Conservation (phyloP, 495 filamentous ascomycete genomes). For the Penicillium goetzii region DNA sequence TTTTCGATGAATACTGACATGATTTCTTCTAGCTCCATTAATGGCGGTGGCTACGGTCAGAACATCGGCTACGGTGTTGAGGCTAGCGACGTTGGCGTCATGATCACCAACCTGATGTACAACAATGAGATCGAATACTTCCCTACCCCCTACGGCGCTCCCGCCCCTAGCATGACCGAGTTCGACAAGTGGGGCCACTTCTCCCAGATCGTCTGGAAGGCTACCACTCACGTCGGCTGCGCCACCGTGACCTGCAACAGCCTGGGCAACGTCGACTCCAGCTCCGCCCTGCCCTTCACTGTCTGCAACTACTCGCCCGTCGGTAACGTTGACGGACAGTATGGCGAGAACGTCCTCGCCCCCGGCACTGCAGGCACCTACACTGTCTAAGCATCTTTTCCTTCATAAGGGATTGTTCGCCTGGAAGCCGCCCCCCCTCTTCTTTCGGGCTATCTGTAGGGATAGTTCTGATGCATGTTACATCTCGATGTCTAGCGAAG, state of each 20-base stretch:
- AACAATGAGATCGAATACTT: constrained; percentile 69
- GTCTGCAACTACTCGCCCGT: constrained; percentile 88
- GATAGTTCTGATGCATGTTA: constrained; percentile 8
- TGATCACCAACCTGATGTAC: constrained; percentile 81
- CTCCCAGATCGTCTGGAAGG: constrained; percentile 88
- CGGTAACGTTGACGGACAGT: constrained; percentile 70
- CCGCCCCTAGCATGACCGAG: constrained; percentile 56
- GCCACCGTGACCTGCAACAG: constrained; percentile 59
- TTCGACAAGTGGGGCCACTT: constrained; percentile 83
- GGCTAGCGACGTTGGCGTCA: constrained; percentile 56
- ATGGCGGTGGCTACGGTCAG: constrained; percentile 75
- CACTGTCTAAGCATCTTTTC: constrained; percentile 24
- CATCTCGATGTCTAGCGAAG: constrained; percentile 5
- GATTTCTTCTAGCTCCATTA: constrained; percentile 41
- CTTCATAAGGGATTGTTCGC: not conserved
- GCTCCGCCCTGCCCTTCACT: constrained; percentile 58
- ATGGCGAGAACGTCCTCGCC: constrained; percentile 62
- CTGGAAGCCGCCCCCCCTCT: not conserved
- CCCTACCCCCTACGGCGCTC: constrained; percentile 47
- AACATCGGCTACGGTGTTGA: constrained; percentile 68
- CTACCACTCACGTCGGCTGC: constrained; percentile 73
- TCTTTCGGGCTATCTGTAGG: constrained; percentile 2
- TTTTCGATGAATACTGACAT: constrained; percentile 1
- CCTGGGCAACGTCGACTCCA: constrained; percentile 52
- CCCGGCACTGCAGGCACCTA: constrained; percentile 49